These are phyloP conservation scores for Magnolia changhungtana DNA, from an alignment of 164 flowering plant genomes.

Conservation along the genomic window DNA sequence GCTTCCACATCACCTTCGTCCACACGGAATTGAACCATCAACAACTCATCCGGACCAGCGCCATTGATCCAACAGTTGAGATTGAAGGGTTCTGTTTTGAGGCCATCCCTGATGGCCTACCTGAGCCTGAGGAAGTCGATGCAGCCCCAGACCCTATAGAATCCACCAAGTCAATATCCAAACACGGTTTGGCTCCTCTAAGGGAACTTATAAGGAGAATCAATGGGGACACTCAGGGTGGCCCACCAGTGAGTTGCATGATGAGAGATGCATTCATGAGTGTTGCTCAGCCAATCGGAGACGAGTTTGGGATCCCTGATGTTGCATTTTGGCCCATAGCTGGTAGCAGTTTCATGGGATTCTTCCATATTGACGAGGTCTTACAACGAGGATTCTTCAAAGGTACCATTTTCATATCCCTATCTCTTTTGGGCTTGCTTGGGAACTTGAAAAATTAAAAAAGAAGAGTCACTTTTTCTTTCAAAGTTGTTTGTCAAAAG, in stretches of 20 bases:
- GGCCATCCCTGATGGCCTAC: slow-evolving; percentile 47
- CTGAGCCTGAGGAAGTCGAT: slow-evolving; percentile 33
- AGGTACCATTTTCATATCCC: slow-evolving; percentile 26
- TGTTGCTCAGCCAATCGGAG: slow-evolving; percentile 36
- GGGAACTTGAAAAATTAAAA: no score
- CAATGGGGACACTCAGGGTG: slow-evolving; percentile 8
- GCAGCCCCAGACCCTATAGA: slow-evolving; percentile 28
- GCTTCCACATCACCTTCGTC: slow-evolving; percentile 40
- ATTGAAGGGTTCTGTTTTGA: slow-evolving; percentile 33
- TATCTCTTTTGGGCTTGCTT: neutral
- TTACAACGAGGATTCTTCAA: slow-evolving; percentile 31
- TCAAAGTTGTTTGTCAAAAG: no score
- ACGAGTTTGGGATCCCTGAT: slow-evolving; percentile 34
- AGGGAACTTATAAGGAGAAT: slow-evolving; percentile 21
- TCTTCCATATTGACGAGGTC: slow-evolving; percentile 23
- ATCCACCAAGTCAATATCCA: slow-evolving; percentile 8
- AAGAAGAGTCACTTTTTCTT: neutral
- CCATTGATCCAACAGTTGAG: slow-evolving; percentile 20
- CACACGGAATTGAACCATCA: slow-evolving; percentile 30
- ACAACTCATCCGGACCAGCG: slow-evolving; percentile 11
- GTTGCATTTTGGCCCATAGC: slow-evolving; percentile 37
- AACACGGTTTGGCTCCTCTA: slow-evolving; percentile 23
- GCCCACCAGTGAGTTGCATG: slow-evolving; percentile 38
- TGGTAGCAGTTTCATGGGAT: slow-evolving; percentile 44
- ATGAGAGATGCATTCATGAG: slow-evolving; percentile 43